A percentile compares a stretch with the other conserved stretches of the same genome.
Evolutionary conservation across 2,329 filamentous ascomycete genomes (phyloP).

Genomic region (Arthrobotrys iridis): DNA sequence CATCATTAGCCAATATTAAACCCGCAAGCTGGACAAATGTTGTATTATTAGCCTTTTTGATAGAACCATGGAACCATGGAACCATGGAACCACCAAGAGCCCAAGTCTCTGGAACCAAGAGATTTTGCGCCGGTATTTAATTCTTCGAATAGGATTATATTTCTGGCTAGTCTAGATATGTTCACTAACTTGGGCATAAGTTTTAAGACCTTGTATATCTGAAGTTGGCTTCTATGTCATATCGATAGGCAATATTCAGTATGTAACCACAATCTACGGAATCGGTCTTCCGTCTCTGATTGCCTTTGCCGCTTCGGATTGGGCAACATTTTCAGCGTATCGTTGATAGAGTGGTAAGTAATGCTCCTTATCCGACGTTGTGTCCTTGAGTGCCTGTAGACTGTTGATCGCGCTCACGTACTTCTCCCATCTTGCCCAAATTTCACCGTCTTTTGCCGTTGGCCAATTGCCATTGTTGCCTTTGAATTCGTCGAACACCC

Average conservation of each 20-base stretch:
- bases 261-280: conserved; percentile 63
- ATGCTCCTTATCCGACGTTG: conserved; percentile 73
- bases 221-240: neutral
- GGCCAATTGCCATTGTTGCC: conserved; percentile 66
- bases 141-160: too few relatives aligned
- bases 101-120: neutral
- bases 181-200: too few relatives aligned
- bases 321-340: conserved; percentile 73
- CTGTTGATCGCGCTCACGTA: conserved; percentile 72
- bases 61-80: neutral
- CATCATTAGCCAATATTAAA: neutral
- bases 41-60: neutral
- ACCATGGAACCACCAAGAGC: too few relatives aligned
- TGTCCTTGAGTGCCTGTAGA: conserved; percentile 73
- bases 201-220: neutral
- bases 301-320: conserved; percentile 71
- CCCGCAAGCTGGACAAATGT: neutral
- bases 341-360: conserved; percentile 76
- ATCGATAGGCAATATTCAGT: neutral
- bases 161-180: too few relatives aligned
- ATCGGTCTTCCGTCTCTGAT: conserved; percentile 72
- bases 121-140: neutral
- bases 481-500: conserved; percentile 80
- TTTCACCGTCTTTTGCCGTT: conserved; percentile 65
- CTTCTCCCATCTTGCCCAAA: conserved; percentile 73